Conservation (phyloP, 148 eudicot genomes). For the Camellia lanceoleosa region DNA sequence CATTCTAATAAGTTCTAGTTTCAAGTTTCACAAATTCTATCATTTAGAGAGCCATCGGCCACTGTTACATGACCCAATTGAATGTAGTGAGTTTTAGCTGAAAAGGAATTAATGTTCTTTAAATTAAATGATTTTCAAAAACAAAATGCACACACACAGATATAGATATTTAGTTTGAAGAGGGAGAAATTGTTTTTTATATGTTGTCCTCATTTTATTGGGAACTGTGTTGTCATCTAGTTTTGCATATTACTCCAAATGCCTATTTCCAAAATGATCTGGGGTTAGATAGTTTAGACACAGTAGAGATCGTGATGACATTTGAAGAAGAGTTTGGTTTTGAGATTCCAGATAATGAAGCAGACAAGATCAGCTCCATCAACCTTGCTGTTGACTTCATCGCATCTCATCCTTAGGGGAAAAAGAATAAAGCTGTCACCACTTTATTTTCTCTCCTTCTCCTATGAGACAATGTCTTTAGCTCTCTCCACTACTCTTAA, state of each 20-base stretch:
- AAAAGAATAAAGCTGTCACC: neutral
- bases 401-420: constrained; percentile 83
- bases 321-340: constrained; percentile 85
- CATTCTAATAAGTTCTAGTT: neutral
- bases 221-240: neutral
- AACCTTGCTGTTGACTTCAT: constrained; percentile 83
- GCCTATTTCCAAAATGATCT: constrained; percentile 86
- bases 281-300: constrained; percentile 79
- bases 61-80: neutral
- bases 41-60: neutral
- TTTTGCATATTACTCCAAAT: constrained; percentile 57
- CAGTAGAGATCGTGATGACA: constrained; percentile 87
- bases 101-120: neutral
- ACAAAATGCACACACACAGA: neutral
- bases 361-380: constrained; percentile 78
- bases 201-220: neutral
- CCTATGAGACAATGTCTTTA: too few relatives aligned
- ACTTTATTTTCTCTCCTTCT: neutral
- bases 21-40: neutral
- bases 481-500: too few relatives aligned
- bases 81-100: neutral
- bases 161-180: neutral
- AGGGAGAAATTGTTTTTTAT: too few relatives aligned
- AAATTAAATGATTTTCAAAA: neutral
- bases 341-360: constrained; percentile 89